Percentiles rank a stretch among this genome's conserved stretches.
These are phyloP conservation scores for Sambucus nigra DNA, from an alignment of 129 eudicot species.

Conservation along the genomic window DNA sequence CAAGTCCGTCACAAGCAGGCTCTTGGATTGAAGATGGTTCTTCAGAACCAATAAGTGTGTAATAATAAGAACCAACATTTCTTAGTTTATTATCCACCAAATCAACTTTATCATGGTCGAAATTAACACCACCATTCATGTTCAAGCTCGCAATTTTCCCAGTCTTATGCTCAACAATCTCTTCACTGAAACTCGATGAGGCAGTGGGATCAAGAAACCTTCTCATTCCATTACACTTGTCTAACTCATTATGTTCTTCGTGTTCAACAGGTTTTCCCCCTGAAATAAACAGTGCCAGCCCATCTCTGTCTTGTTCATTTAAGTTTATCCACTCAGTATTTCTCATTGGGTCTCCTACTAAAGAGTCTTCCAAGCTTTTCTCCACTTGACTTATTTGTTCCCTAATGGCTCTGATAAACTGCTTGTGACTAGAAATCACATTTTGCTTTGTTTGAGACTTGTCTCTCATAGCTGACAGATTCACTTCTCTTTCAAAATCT, in stretches of 20 bases:
- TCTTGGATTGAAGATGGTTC: constrained; percentile 14
- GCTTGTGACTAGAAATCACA: constrained; percentile 23
- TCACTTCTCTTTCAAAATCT: constrained; percentile 40
- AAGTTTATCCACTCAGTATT: constrained; percentile 7
- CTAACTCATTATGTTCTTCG: constrained; percentile 4
- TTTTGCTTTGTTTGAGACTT: constrained; percentile 21
- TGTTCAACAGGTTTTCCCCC: constrained; percentile 23
- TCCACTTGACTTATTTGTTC: constrained; percentile 22
- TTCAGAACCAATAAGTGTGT: constrained; percentile 13
- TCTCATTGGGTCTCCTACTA: constrained; percentile 4
- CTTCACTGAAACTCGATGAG: constrained; percentile 16
- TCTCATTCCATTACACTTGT: constrained; percentile 18
- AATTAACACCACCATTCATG: constrained; percentile 1
- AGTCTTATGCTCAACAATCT: constrained; percentile 16
- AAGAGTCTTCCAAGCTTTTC: constrained; percentile 18
- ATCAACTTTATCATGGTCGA: constrained; percentile 2
- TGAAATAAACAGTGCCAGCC: constrained; percentile 32
- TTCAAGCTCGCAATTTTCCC: constrained; percentile 13
- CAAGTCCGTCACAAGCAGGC: constrained; percentile 1
- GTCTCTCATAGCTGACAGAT: constrained; percentile 10
- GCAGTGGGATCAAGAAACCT: constrained; percentile 24
- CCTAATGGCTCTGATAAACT: constrained; percentile 24
- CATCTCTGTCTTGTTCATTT: constrained; percentile 27
- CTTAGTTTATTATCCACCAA: constrained; percentile 5
- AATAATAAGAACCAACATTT: constrained; percentile 10